Evolutionary conservation across 768 basidiomycete genomes (phyloP), one percentile per base, ranked within the genome.

Genomic region (Tubosaeta sp.): DNA sequence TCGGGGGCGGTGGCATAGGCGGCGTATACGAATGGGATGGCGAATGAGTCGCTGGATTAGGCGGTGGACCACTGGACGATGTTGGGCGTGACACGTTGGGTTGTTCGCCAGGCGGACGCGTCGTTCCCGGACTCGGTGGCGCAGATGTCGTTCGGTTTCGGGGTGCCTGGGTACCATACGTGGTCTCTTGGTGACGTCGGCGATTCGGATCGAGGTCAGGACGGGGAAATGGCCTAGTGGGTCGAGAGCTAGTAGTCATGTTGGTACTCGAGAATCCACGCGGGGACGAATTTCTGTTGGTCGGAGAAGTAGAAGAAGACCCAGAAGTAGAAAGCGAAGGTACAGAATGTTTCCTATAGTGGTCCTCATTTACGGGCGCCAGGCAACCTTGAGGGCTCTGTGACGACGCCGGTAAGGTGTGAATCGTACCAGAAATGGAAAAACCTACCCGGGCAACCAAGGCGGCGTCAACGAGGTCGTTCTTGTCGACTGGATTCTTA

Each of bases 381-480:
- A 90, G 71, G 62, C 86, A 89, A 2, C 87, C 87, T 58, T 82
- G 79, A 16, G 66, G 59, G 11, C 65, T 76, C 86, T 88, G 22
- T 35, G 30, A 30, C 14, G 31, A 22, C 4, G 48, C 22, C 35
- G 22, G 50, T 27, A 8, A 21, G 9, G 27, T 7, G 25, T 46
- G 24, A 44, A 49, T 16, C 22, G 30, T 10, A 32, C n/a, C 3
- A 32, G 19, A 43, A 21, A 32, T 11, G 38, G 24, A n/a, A 7
- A n/a, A 18, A 40, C 80, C 48, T 61, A 87, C 88, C 61, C 62
- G 66, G 36, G 67, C 68, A 22, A 65, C 64, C 1, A 88, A 40
- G 41, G 87, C 77, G 35, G 73, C 79, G 45, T 88, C 84, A 34
- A 90, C 80, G 40, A 90, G 69, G 62, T 90, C 88, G 46, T 87